A percentile compares a stretch with the other conserved stretches of the same genome.
Evolutionary conservation across 192 early-diverging fungal species (phyloP).

Genomic region (Coemansia sp.): DNA sequence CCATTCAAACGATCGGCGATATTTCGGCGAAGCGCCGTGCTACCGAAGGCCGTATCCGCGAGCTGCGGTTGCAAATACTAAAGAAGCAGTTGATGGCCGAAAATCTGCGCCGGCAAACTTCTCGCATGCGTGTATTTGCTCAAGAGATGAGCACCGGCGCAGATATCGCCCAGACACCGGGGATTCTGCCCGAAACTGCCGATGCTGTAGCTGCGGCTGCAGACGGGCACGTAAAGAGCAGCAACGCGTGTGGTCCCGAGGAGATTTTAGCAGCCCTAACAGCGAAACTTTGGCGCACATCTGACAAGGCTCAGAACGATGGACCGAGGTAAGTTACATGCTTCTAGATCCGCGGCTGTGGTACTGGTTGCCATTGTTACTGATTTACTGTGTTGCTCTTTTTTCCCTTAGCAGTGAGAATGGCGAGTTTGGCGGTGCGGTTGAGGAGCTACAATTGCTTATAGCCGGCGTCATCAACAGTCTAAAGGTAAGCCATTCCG

Average conservation of each 20-base stretch:
- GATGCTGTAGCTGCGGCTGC: not conserved
- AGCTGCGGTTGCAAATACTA: conserved; percentile 33
- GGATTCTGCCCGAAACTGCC: not conserved
- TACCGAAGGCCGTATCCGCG: conserved; percentile 16
- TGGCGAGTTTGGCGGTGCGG: not conserved
- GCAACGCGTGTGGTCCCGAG: not conserved
- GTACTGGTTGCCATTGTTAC: too few relatives aligned
- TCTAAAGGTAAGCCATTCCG: conserved; percentile 19
- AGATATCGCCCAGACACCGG: not conserved
- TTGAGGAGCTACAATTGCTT: conserved; percentile 13
- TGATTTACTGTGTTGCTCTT: too few relatives aligned
- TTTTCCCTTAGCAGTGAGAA: not conserved
- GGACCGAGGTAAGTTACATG: too few relatives aligned
- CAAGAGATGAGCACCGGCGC: conserved; percentile 25
- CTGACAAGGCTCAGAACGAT: too few relatives aligned
- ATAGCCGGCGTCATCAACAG: conserved; percentile 25
- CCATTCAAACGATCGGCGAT: conserved; percentile 23
- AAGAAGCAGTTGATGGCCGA: conserved; percentile 39
- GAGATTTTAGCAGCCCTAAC: conserved; percentile 5
- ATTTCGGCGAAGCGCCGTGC: conserved; percentile 18
- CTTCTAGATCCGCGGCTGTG: too few relatives aligned
- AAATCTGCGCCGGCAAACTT: conserved; percentile 16
- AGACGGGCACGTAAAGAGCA: not conserved
- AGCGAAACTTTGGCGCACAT: too few relatives aligned
- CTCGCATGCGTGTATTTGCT: conserved; percentile 21